A percentile compares a stretch with the other conserved stretches of the same genome.
These are phyloP conservation scores for Lecanoromycetidae sp. DNA, from an alignment of 2,329 filamentous ascomycete species.

Conservation along the genomic window DNA sequence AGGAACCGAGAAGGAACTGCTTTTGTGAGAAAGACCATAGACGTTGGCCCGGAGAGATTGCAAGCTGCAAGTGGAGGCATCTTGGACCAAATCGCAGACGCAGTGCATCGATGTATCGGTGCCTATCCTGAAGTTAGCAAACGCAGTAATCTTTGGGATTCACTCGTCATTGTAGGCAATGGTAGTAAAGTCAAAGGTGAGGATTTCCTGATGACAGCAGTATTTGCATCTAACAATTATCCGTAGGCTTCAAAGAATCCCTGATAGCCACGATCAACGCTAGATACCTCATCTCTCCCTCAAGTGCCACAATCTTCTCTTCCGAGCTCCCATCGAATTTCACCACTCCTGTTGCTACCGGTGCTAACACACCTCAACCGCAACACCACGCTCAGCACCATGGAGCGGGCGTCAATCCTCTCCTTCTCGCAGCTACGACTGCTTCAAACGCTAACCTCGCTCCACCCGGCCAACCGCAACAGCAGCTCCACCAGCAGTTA, in stretches of 20 bases:
- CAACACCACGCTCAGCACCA: constrained; percentile 35
- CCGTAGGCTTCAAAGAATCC: constrained; percentile 72
- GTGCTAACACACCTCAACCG: constrained; percentile 72
- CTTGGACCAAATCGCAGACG: constrained; percentile 70
- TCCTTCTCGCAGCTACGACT: constrained; percentile 81
- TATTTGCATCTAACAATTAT: background rate
- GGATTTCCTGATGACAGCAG: background rate
- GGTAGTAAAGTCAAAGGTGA: constrained; percentile 54
- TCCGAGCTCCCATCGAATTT: constrained; percentile 91
- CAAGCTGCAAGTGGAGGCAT: constrained; percentile 51
- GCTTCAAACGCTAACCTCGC: constrained; percentile 45
- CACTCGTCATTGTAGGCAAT: constrained; percentile 81
- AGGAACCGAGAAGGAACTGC: constrained; percentile 28
- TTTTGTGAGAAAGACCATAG: constrained; percentile 37
- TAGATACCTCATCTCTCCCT: constrained; percentile 83
- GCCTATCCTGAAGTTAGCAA: constrained; percentile 74
- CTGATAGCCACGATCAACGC: constrained; percentile 66
- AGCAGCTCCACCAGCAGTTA: constrained; percentile 31
- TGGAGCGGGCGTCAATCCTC: constrained; percentile 63
- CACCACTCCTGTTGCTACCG: constrained; percentile 79
- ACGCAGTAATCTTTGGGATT: constrained; percentile 81
- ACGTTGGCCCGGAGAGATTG: constrained; percentile 52
- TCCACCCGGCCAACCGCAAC: constrained; percentile 29
- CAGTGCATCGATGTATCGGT: constrained; percentile 73
- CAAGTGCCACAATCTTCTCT: constrained; percentile 89